Percentiles rank a stretch among this genome's conserved stretches.
Evolutionary conservation across 2,329 filamentous ascomycete genomes (phyloP).

Genomic region (Penicillium vulpinum): DNA sequence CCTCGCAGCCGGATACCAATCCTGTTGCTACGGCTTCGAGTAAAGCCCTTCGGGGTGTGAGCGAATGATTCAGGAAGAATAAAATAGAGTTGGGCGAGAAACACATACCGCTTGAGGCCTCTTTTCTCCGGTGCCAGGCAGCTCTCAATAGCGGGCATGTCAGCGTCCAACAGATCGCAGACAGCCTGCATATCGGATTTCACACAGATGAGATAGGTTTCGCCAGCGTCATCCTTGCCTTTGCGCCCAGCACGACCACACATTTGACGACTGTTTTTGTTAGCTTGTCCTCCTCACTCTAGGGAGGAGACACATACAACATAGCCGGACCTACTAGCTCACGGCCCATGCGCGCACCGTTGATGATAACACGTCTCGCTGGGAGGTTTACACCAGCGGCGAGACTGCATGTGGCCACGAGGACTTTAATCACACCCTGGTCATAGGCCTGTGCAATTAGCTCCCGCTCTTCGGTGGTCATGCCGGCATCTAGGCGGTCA

Average conservation of each 20-base stretch:
- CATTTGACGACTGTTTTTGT: slow-evolving; percentile 64
- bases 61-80: background rate
- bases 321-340: slow-evolving; percentile 76
- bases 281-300: slow-evolving; percentile 18
- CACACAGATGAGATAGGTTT: slow-evolving; percentile 74
- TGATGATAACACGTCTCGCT: slow-evolving; percentile 72
- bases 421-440: slow-evolving; percentile 64
- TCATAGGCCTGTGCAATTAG: slow-evolving; percentile 72
- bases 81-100: background rate
- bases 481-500: slow-evolving; percentile 42
- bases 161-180: slow-evolving; percentile 68
- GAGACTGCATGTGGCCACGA: slow-evolving; percentile 75
- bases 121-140: slow-evolving; percentile 67
- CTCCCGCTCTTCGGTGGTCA: slow-evolving; percentile 74
- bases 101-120: slow-evolving; percentile 62
- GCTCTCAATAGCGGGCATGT: slow-evolving; percentile 69
- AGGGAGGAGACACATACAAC: slow-evolving; percentile 50
- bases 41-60: slow-evolving; percentile 56
- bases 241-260: slow-evolving; percentile 74
- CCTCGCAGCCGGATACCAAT: slow-evolving; percentile 64
- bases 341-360: slow-evolving; percentile 72
- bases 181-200: slow-evolving; percentile 68
- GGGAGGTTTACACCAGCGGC: slow-evolving; percentile 79
- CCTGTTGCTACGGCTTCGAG: slow-evolving; percentile 70
- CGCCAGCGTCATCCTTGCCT: slow-evolving; percentile 74